phyloP scores from a whole-genome alignment of 2,329 filamentous ascomycete species.

The Alternaria sp. region DNA sequence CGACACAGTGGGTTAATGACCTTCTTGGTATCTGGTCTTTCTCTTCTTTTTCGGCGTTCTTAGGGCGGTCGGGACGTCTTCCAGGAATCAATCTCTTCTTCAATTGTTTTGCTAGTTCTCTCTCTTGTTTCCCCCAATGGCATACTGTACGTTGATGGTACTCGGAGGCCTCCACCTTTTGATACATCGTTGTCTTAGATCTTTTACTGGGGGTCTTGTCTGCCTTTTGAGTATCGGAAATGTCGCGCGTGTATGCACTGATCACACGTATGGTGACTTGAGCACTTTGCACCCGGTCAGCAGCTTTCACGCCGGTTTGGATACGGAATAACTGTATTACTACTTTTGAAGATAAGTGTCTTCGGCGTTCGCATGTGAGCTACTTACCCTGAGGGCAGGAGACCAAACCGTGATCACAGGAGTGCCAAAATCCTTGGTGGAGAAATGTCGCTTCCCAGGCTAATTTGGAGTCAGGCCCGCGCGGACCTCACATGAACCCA shows the following conservation, averaged over 20 bases:
- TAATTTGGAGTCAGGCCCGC: constrained; percentile 39
- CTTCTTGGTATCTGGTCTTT: not conserved
- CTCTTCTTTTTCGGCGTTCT: constrained; percentile 8
- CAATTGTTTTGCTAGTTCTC: constrained; percentile 11
- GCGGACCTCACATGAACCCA: constrained; percentile 32
- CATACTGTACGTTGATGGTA: not conserved
- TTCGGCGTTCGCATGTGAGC: not conserved
- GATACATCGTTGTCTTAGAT: not conserved
- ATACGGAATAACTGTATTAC: constrained; percentile 6
- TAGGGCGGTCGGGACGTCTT: not conserved
- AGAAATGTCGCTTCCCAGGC: constrained; percentile 9
- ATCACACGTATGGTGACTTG: not conserved
- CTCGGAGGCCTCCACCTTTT: not conserved
- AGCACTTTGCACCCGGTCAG: not conserved
- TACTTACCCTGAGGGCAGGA: not conserved
- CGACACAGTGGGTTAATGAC: not conserved
- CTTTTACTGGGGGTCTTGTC: constrained; percentile 5
- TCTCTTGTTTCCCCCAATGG: not conserved
- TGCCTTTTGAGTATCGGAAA: not conserved
- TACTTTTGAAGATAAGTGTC: not conserved
- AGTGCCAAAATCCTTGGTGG: constrained; percentile 3
- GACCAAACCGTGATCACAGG: not conserved
- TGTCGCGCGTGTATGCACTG: not conserved
- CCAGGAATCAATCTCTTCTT: constrained; percentile 17
- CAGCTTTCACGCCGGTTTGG: not conserved